A percentile compares a stretch with the other conserved stretches of the same genome.
phyloP scores from a whole-genome alignment of 257 asterid genomes.

The Coffea canephora region DNA sequence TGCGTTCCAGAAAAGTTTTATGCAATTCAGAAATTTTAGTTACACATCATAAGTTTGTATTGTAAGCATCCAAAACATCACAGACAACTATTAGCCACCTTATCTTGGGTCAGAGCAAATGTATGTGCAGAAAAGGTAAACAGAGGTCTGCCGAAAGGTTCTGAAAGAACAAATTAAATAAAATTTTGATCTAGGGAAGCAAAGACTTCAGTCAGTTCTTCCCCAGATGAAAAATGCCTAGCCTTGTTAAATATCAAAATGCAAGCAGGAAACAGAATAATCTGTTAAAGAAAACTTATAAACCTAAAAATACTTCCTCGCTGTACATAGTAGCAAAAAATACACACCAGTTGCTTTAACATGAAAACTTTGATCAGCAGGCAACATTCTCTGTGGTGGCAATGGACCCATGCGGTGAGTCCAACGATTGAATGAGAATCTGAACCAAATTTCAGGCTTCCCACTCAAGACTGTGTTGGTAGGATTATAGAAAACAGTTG shows the following conservation, averaged over 20 bases:
- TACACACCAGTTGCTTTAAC: slow-evolving; percentile 72
- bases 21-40: neutral
- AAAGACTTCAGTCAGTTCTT: neutral
- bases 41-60: neutral
- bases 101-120: neutral
- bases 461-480: slow-evolving; percentile 82
- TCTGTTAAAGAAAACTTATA: neutral
- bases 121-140: neutral
- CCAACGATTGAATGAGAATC: slow-evolving; percentile 98
- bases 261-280: neutral
- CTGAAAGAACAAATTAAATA: neutral
- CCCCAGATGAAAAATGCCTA: neutral
- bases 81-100: neutral
- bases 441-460: slow-evolving; percentile 92
- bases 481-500: slow-evolving; percentile 78
- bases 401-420: slow-evolving; percentile 81
- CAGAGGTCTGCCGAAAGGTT: neutral
- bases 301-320: neutral
- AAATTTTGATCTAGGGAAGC: neutral
- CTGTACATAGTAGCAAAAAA: neutral
- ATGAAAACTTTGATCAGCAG: slow-evolving; percentile 63
- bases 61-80: neutral
- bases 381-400: slow-evolving; percentile 85
- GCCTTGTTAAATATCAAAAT: neutral
- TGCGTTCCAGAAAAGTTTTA: neutral